Evolutionary conservation across 2,329 filamentous ascomycete species (phyloP).

Genomic region (Hymenotorrendiella dingleyae): DNA sequence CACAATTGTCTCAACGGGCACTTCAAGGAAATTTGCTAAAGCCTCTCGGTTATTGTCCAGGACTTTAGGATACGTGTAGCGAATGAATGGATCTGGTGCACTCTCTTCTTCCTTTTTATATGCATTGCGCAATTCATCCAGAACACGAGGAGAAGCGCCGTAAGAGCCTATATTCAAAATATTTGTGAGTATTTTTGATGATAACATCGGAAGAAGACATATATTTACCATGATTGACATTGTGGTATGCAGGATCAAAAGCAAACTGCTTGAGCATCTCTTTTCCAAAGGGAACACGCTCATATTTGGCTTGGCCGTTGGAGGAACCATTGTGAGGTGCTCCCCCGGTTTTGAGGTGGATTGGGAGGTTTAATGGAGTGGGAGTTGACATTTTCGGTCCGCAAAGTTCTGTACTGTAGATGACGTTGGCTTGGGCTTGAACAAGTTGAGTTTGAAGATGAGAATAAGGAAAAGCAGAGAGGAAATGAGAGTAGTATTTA

Average conservation of each 20-base stretch:
- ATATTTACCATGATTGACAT: conserved; percentile 32
- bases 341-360: conserved; percentile 16
- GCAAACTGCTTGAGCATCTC: conserved; percentile 32
- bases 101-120: conserved; percentile 64
- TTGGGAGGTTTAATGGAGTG: neutral
- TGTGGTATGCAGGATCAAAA: conserved; percentile 29
- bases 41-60: conserved; percentile 60
- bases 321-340: conserved; percentile 16
- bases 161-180: conserved; percentile 56
- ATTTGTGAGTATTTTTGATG: neutral
- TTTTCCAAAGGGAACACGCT: conserved; percentile 28
- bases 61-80: conserved; percentile 56
- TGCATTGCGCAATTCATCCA: conserved; percentile 54
- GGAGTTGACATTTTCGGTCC: too few species aligned
- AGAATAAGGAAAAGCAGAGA: too few species aligned
- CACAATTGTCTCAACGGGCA: conserved; percentile 60
- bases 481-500: too few species aligned
- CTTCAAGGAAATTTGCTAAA: conserved; percentile 61
- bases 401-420: too few species aligned
- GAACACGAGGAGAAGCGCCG: conserved; percentile 61
- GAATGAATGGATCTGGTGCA: conserved; percentile 69
- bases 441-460: too few species aligned
- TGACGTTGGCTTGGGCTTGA: too few species aligned
- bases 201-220: neutral
- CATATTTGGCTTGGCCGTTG: conserved; percentile 13